A percentile compares a stretch with the other conserved stretches of the same genome.
phyloP scores from a whole-genome alignment of 805 yeast species.

The Ogataea angusta region DNA sequence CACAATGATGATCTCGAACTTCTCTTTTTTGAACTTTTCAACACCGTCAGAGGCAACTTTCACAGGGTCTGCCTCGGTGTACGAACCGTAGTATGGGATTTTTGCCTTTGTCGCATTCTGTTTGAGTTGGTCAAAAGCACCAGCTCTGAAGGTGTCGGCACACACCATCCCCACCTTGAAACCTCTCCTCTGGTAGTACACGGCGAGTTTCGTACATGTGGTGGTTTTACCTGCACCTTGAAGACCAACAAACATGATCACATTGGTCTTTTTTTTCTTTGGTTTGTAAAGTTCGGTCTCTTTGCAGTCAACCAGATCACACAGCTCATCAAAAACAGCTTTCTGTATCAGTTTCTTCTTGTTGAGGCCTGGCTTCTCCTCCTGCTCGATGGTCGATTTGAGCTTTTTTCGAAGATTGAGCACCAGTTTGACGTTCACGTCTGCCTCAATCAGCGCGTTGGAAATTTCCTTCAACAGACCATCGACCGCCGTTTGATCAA shows the following conservation, averaged over 20 bases:
- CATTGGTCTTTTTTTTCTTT: constrained; percentile 71
- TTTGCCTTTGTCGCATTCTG: constrained; percentile 95
- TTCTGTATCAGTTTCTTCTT: constrained; percentile 82
- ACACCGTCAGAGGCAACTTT: constrained; percentile 91
- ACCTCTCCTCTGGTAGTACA: constrained; percentile 88
- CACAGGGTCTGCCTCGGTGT: constrained; percentile 94
- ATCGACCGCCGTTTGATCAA: constrained; percentile 56
- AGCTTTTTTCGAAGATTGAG: constrained; percentile 71
- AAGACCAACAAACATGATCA: constrained; percentile 96
- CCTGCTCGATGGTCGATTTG: constrained; percentile 51
- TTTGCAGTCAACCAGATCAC: constrained; percentile 75
- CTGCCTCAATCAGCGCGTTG: constrained; percentile 88
- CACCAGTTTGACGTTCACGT: constrained; percentile 85
- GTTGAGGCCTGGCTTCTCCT: constrained; percentile 55
- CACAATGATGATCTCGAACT: constrained; percentile 89
- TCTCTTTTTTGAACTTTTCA: constrained; percentile 81
- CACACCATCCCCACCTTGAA: constrained; percentile 95
- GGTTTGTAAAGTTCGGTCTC: constrained; percentile 59
- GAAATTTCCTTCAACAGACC: constrained; percentile 81
- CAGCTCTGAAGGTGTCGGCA: constrained; percentile 99
- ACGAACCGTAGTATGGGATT: constrained; percentile 92
- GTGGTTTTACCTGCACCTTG: constrained; percentile 99
- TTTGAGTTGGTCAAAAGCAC: constrained; percentile 97
- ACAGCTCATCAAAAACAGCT: constrained; percentile 90
- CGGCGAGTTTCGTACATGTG: constrained; percentile 94